phyloP scores from a whole-genome alignment of 805 yeast species.

The Metschnikowia baotianmanensis region DNA sequence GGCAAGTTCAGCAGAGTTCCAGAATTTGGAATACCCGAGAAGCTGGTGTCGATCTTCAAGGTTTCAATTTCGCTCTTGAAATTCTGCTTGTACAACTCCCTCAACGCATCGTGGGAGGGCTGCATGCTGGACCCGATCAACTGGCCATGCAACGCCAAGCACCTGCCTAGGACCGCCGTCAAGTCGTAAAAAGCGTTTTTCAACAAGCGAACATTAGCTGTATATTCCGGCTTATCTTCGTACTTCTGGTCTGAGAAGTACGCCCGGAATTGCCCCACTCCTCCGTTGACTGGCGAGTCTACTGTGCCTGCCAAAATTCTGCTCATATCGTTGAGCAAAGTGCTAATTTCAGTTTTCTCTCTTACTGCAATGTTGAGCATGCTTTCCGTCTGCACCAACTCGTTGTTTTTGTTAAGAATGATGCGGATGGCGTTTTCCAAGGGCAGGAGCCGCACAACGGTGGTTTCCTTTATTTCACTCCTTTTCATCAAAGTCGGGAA shows the following conservation, averaged over 20 bases:
- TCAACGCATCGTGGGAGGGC: slow-evolving; percentile 65
- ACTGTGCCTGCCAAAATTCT: slow-evolving; percentile 80
- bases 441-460: slow-evolving; percentile 66
- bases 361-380: slow-evolving; percentile 51
- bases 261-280: slow-evolving; percentile 77
- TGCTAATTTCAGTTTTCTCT: slow-evolving; percentile 47
- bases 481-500: slow-evolving; percentile 90
- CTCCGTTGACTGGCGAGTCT: slow-evolving; percentile 91
- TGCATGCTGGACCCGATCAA: slow-evolving; percentile 55
- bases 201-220: slow-evolving; percentile 34
- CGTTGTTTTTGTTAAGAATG: slow-evolving; percentile 65
- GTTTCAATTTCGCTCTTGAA: slow-evolving; percentile 61
- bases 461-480: slow-evolving; percentile 58
- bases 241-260: slow-evolving; percentile 50
- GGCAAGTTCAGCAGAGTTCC: no score
- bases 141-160: slow-evolving; percentile 67
- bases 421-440: slow-evolving; percentile 76
- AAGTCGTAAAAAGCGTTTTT: slow-evolving; percentile 63
- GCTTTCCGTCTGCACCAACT: slow-evolving; percentile 65
- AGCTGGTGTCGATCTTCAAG: slow-evolving; percentile 37
- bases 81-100: slow-evolving; percentile 61
- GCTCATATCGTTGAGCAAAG: slow-evolving; percentile 61
- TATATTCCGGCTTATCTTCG: slow-evolving; percentile 32
- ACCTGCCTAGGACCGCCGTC: slow-evolving; percentile 59
- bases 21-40: no score